Base-by-base conservation (phyloP, 2,329 filamentous ascomycete species). In the Aspergillus fischeri region DNA sequence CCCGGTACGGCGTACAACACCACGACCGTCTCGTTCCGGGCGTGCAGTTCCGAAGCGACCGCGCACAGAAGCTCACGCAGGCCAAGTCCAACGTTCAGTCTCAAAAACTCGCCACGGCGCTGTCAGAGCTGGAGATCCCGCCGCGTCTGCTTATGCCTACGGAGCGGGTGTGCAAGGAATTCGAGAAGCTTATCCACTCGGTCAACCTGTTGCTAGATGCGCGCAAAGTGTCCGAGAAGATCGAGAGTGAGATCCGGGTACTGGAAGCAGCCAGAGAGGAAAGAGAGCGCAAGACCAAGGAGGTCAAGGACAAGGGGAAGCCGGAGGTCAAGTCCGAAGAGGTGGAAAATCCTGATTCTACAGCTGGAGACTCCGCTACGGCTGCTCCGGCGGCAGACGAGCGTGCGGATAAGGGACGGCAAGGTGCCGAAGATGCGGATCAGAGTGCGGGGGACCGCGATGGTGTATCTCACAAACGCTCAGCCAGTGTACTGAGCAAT, bases 11-110 rank as follows among this genome's bases (percentile, higher is more conserved):
- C 61, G 89, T 99, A 9, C 85, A 88, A 7, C 86, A 90, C 64
- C 89, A 93, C 63, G 93, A 97, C 55, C 89, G 93, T 28, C 82
- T 97, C 42, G 86, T 88, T 1, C 89, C 88, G 8, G 93, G 94
- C 6, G 90, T 96, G 38, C 88, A 90, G 14, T 97, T 97, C 81
- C 90, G 93, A 11, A 91, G 91, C 62, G 78, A 80, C 60, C 77
- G 76, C 59, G 77, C 78, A 50, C 75, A 77, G 55, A 78, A 79
- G 59, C 73, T 80, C 53, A 78, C 77, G 3, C 77, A 79, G 60
- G 78, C 78, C 32, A 80, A 80, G 64, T 79, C 77, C 29, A 79
- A 80, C 59, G 76, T 79, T 1, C 78, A 80, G 60, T 77, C 78
- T 0, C 75, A 76, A 60, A 80, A 80, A 62, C 73, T 80, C 48